Percentiles rank a stretch among this genome's conserved stretches.
Evolutionary conservation across 225 moss, liverwort and hornwort genomes (phyloP).

Genomic region (Asterella californica): DNA sequence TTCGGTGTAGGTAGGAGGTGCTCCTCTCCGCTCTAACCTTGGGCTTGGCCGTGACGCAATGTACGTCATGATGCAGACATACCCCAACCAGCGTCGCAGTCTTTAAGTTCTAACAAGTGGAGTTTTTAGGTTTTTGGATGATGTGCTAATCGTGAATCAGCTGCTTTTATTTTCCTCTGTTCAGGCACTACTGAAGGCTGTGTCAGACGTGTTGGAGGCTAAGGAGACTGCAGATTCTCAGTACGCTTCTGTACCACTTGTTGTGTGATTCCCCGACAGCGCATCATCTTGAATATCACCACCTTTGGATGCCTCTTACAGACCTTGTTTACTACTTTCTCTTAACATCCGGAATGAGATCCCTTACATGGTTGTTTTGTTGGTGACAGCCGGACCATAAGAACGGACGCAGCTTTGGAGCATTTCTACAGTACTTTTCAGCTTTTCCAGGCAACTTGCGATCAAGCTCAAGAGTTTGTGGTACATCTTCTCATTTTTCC

Average conservation of each 20-base stretch:
- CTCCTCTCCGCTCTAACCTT: neutral
- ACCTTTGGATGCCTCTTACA: neutral
- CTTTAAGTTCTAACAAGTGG: neutral
- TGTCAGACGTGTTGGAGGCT: constrained; percentile 65
- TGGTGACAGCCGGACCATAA: constrained; percentile 51
- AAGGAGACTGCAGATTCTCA: constrained; percentile 65
- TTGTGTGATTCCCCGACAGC: neutral
- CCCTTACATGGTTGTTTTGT: neutral
- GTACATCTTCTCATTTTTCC: constrained; percentile 29
- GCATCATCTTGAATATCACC: neutral
- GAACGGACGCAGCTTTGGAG: constrained; percentile 82
- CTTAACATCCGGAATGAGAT: neutral
- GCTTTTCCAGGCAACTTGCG: constrained; percentile 87
- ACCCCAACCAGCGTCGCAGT: neutral
- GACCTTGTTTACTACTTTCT: neutral
- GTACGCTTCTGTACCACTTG: constrained; percentile 32
- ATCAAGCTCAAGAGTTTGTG: constrained; percentile 95
- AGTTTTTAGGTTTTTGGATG: neutral
- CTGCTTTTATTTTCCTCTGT: neutral
- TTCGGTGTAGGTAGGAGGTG: neutral
- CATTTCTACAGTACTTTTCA: constrained; percentile 80
- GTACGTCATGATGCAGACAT: neutral
- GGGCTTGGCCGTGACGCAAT: neutral
- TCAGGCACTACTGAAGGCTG: constrained; percentile 74
- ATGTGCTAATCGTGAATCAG: neutral